Evolutionary conservation across 139 green algal genomes (phyloP).

Genomic region (Nannochloris sp.): DNA sequence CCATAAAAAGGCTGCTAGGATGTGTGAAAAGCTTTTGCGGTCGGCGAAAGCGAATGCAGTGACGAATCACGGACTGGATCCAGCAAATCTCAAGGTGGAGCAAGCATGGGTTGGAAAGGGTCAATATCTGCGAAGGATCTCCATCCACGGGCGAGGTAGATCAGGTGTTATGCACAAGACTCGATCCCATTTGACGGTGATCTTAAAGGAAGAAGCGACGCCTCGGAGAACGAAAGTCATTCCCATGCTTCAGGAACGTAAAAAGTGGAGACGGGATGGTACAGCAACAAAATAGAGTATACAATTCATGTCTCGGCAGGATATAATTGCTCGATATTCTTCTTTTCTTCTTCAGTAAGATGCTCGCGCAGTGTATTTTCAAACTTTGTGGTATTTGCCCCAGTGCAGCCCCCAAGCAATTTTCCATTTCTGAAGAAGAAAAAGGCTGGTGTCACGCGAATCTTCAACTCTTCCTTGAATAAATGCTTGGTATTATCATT

Average conservation of each 20-base stretch:
- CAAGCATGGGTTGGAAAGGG: conserved; percentile 38
- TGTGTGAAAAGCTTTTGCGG: conserved; percentile 24
- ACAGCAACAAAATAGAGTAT: background rate
- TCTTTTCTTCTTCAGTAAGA: background rate
- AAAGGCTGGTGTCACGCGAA: conserved; percentile 23
- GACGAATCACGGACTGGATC: conserved; percentile 30
- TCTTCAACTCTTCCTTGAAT: conserved; percentile 33
- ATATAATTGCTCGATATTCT: background rate
- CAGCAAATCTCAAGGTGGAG: conserved; percentile 15
- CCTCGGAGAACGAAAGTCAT: conserved; percentile 7
- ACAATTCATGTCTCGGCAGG: background rate
- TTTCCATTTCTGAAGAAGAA: conserved; percentile 22
- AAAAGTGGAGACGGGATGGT: conserved; percentile 2
- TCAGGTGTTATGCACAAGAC: conserved; percentile 25
- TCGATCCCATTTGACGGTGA: conserved; percentile 39
- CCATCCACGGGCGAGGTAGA: conserved; percentile 29
- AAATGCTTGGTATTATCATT: conserved; percentile 43
- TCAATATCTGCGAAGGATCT: conserved; percentile 29
- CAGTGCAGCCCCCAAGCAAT: conserved; percentile 9
- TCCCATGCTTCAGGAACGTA: conserved; percentile 25
- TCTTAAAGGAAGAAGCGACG: conserved; percentile 16
- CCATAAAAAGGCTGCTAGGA: conserved; percentile 21
- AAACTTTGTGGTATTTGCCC: conserved; percentile 10
- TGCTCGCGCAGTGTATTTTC: conserved; percentile 13
- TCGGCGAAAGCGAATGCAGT: conserved; percentile 31